Base-by-base conservation (phyloP, 306 rosid genomes). In the Lotus japonicus region DNA sequence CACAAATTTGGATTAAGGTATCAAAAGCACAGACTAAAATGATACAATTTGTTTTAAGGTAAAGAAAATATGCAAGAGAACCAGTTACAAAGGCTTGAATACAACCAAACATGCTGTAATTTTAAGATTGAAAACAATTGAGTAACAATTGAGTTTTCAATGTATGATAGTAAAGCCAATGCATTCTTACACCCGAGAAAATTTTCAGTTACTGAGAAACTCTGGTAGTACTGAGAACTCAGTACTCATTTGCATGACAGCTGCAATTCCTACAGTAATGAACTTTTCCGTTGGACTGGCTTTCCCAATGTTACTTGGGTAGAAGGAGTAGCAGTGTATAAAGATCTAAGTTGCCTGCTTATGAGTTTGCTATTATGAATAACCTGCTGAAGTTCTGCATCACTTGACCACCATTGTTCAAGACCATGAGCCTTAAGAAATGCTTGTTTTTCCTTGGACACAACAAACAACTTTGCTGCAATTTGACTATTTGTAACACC, bases 361-460 rank as follows among this genome's bases (percentile, higher is more conserved):
- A 94, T 88, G 70, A 94, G 92, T 75, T 83, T 90, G 65, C 97
- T 94, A 12, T 80, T 87, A 35, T 88, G 86, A 26, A 84, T 84
- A 76, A 87, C 95, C 77, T 85, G 65, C 58, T 88, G 90, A 81
- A 88, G 95, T 58, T 90, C 90, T 71, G 87, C 77, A 71, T 88
- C 97, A 62, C 89, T 92, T 28, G 99, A 90, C 97, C 97, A 95
- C 99, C 99, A 95, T 65, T 95, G 97, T 72, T 87, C 95, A 58
- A 90, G 36, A 7, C 97, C 99, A 79, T 95, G 99, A 76, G 99
- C 99, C 76, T 90, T 95, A 13, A 87, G 62, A 84, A 95, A 95
- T 82, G 77, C 88, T 80, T 94, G 99, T 51, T 90, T 90, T 58
- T 92, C 97, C 72, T 90, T 94, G 0, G 99, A 85, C 72, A 79